These are phyloP conservation scores for Nelumbo lutea DNA, from an alignment of 164 flowering plant species.

Conservation along the genomic window DNA sequence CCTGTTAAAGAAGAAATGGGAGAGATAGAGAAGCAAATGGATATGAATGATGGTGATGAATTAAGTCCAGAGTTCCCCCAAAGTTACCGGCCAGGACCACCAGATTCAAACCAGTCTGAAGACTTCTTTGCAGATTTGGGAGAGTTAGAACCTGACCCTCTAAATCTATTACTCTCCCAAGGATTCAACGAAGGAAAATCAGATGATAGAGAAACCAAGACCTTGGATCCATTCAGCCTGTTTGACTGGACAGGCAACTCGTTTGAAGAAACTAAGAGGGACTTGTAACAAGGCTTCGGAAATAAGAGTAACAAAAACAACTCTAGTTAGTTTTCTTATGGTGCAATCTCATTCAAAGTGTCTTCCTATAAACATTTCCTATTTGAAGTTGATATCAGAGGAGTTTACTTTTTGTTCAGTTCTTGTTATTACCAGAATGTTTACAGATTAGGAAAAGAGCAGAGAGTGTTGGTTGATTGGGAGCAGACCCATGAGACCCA, in stretches of 20 bases:
- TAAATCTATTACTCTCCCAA: conserved; percentile 43
- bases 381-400: conserved; percentile 12
- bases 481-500: conserved; percentile 45
- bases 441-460: conserved; percentile 10
- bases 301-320: conserved; percentile 9
- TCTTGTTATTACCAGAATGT: conserved; percentile 23
- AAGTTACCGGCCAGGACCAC: conserved; percentile 34
- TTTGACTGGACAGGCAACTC: conserved; percentile 56
- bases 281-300: conserved; percentile 38
- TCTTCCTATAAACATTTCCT: conserved; percentile 28
- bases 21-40: conserved; percentile 21
- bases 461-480: conserved; percentile 39
- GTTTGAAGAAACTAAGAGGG: conserved; percentile 28
- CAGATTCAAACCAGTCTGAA: conserved; percentile 29
- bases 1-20: conserved; percentile 48
- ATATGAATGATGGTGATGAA: conserved; percentile 27
- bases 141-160: conserved; percentile 59
- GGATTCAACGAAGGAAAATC: conserved; percentile 30
- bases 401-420: conserved; percentile 2
- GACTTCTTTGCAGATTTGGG: conserved; percentile 68
- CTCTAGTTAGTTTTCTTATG: conserved; percentile 15
- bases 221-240: conserved; percentile 48
- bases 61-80: conserved; percentile 27
- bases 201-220: conserved; percentile 26
- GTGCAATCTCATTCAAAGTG: conserved; percentile 29